Evolutionary conservation across 345 rosid species (phyloP).

Genomic region (Gossypium mustelinum): DNA sequence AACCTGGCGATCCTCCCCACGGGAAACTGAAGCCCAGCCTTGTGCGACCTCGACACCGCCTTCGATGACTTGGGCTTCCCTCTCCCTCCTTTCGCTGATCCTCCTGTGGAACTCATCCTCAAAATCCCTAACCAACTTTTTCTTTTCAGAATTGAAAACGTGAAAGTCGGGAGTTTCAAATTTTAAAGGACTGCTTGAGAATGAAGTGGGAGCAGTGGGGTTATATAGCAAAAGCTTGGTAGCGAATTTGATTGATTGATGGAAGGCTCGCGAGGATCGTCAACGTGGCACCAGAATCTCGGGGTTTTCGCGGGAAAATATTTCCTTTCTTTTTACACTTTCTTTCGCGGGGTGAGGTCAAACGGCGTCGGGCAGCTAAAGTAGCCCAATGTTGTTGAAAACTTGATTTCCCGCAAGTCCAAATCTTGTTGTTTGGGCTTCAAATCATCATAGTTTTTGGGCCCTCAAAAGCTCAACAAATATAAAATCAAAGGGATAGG

Average conservation of each 20-base stretch:
- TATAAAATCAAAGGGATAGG: neutral
- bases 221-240: constrained; percentile 25
- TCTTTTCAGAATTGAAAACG: too few relatives aligned
- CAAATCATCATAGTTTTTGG: neutral
- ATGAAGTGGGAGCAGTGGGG: neutral
- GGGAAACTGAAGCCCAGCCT: constrained; percentile 80
- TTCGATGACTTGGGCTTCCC: constrained; percentile 65
- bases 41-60: constrained; percentile 59
- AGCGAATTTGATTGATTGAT: constrained; percentile 25
- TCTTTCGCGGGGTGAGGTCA: too few relatives aligned
- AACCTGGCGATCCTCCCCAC: constrained; percentile 76
- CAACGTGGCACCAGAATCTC: constrained; percentile 30
- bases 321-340: neutral
- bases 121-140: too few relatives aligned
- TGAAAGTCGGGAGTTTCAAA: neutral
- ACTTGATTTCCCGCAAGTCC: too few relatives aligned
- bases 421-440: neutral
- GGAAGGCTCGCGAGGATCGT: constrained; percentile 30
- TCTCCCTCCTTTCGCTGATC: constrained; percentile 57
- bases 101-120: constrained; percentile 50
- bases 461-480: neutral
- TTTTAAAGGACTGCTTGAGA: neutral
- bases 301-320: constrained; percentile 31
- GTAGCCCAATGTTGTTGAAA: neutral
- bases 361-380: neutral